A percentile compares a stretch with the other conserved stretches of the same genome.
These are phyloP conservation scores for Ciborinia camelliae DNA, from an alignment of 2,329 filamentous ascomycete genomes.

Conservation along the genomic window DNA sequence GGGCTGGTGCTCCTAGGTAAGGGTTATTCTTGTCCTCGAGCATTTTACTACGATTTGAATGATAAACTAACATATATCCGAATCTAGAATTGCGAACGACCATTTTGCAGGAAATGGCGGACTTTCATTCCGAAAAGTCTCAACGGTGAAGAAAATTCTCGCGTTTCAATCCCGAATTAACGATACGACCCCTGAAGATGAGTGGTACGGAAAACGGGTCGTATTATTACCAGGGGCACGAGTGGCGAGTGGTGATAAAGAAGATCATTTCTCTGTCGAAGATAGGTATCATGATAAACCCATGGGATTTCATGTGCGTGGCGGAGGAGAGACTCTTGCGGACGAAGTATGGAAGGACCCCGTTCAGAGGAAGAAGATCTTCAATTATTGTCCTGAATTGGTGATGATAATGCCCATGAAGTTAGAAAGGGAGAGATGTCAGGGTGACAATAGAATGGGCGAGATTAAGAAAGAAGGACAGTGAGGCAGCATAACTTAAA, in stretches of 20 bases:
- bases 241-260: conserved; percentile 42
- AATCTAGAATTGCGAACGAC: not conserved
- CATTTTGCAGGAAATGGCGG: conserved; percentile 52
- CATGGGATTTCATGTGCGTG: conserved; percentile 53
- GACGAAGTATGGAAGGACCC: conserved; percentile 48
- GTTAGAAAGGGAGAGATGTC: conserved; percentile 38
- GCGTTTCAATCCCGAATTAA: conserved; percentile 50
- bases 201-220: conserved; percentile 53
- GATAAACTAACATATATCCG: not conserved
- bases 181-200: conserved; percentile 51
- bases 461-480: not conserved
- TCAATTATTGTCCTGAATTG: conserved; percentile 56
- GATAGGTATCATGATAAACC: conserved; percentile 48
- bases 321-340: conserved; percentile 43
- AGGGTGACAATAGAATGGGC: conserved; percentile 13
- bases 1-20: conserved; percentile 42
- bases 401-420: conserved; percentile 57
- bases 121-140: conserved; percentile 51
- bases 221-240: conserved; percentile 48
- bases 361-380: conserved; percentile 45
- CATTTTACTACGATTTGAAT: conserved; percentile 20
- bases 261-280: conserved; percentile 49
- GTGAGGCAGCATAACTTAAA: not conserved
- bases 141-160: conserved; percentile 48
- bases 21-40: conserved; percentile 5